Evolutionary conservation across 306 rosid genomes (phyloP).

Genomic region (Malus asiatica): DNA sequence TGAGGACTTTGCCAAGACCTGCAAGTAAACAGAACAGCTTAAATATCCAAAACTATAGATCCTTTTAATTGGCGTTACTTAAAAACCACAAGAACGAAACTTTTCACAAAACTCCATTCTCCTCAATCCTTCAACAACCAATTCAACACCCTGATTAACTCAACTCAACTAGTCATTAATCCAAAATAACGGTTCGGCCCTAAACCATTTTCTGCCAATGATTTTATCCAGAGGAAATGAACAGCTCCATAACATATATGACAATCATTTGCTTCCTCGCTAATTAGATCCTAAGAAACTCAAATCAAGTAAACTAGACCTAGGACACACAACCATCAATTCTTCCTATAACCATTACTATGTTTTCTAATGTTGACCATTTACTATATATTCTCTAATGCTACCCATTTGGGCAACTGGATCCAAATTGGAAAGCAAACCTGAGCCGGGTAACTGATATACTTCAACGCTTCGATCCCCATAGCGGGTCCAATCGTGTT

Average conservation of each 20-base stretch:
- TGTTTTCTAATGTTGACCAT: no score
- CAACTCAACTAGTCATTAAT: not conserved
- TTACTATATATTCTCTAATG: not conserved
- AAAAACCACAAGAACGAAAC: not conserved
- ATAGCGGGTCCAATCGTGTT: slow-evolving; percentile 98
- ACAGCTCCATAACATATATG: not conserved
- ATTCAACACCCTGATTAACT: not conserved
- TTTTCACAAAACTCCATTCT: not conserved
- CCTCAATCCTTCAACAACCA: not conserved
- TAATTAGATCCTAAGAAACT: not conserved
- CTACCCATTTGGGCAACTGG: not conserved
- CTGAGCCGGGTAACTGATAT: slow-evolving; percentile 98
- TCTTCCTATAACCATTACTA: not conserved
- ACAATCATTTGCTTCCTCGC: not conserved
- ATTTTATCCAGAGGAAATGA: not conserved
- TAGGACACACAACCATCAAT: not conserved
- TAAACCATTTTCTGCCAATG: not conserved
- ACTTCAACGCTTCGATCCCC: slow-evolving; percentile 97
- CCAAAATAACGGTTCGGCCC: not conserved
- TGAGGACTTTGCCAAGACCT: slow-evolving; percentile 97
- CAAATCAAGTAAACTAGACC: not conserved
- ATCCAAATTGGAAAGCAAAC: slow-evolving; percentile 26
- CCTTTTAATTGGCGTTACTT: not conserved
- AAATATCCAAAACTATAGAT: not conserved
- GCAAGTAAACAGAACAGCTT: slow-evolving; percentile 25